Percentiles rank a stretch among this genome's conserved stretches.
Evolutionary conservation across 148 eudicot genomes (phyloP).

Genomic region (Euryodendron excelsum): DNA sequence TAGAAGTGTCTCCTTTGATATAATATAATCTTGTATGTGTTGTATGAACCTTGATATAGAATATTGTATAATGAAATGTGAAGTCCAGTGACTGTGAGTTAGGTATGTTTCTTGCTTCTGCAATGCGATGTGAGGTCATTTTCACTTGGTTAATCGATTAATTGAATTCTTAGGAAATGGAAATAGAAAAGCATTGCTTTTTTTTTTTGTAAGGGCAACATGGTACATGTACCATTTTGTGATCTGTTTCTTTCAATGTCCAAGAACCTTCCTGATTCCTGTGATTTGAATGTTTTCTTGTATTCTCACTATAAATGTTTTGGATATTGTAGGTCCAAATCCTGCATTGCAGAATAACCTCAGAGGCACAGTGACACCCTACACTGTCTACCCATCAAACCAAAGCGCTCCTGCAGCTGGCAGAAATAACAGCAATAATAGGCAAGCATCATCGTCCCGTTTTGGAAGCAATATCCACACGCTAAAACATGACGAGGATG

Average conservation of each 20-base stretch:
- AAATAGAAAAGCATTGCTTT: too few relatives aligned
- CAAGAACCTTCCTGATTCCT: too few relatives aligned
- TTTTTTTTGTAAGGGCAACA: too few relatives aligned
- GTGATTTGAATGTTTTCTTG: background rate
- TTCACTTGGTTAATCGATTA: too few relatives aligned
- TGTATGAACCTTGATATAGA: background rate
- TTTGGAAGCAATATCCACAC: constrained; percentile 59
- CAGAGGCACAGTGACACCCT: constrained; percentile 20
- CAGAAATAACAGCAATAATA: constrained; percentile 19
- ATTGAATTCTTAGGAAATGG: too few relatives aligned
- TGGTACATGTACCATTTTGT: too few relatives aligned
- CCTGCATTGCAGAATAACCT: constrained; percentile 27
- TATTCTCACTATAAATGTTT: background rate
- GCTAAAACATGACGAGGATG: constrained; percentile 57
- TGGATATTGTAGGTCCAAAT: constrained; percentile 30
- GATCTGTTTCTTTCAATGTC: too few relatives aligned
- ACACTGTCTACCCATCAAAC: constrained; percentile 13
- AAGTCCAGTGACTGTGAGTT: too few relatives aligned
- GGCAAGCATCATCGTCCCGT: constrained; percentile 19
- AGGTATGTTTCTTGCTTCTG: too few relatives aligned
- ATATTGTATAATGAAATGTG: too few relatives aligned
- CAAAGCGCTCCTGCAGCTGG: constrained; percentile 13
- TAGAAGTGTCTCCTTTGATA: background rate
- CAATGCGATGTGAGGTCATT: too few relatives aligned
- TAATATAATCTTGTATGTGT: background rate